phyloP scores from a whole-genome alignment of 805 yeast genomes.

The Komagataella mondaviorum region DNA sequence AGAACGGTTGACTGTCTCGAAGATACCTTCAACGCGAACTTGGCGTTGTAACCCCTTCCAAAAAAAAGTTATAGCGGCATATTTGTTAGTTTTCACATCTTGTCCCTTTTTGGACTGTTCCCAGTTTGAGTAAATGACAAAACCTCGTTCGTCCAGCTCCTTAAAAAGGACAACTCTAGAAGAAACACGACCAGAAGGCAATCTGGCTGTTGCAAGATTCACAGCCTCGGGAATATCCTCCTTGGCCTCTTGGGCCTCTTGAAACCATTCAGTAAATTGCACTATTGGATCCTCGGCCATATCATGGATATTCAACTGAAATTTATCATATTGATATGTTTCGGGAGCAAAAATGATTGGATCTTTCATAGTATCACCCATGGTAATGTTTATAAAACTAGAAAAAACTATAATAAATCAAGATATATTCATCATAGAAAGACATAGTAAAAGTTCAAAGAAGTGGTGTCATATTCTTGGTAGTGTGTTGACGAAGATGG shows the following conservation, averaged over 20 bases:
- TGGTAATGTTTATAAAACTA: neutral
- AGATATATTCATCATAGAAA: too few species aligned
- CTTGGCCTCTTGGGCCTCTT: conserved; percentile 45
- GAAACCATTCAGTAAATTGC: conserved; percentile 80
- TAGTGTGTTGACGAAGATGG: neutral
- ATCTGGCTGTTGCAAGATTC: conserved; percentile 77
- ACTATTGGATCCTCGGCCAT: conserved; percentile 48
- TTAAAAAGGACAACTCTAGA: conserved; percentile 77
- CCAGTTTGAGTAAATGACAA: conserved; percentile 88
- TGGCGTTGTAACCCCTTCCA: conserved; percentile 90
- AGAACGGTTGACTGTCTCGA: conserved; percentile 61
- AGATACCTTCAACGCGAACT: conserved; percentile 81
- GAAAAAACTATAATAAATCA: neutral
- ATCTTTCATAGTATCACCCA: neutral
- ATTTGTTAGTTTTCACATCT: conserved; percentile 60
- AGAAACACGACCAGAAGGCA: conserved; percentile 86
- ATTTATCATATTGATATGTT: conserved; percentile 77
- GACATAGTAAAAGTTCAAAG: too few species aligned
- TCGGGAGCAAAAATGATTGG: conserved; percentile 48
- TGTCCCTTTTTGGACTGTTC: conserved; percentile 67
- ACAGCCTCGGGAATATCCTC: conserved; percentile 70
- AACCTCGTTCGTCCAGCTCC: conserved; percentile 77
- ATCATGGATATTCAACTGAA: conserved; percentile 38
- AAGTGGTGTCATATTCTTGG: neutral
- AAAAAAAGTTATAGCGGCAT: conserved; percentile 77